Conservation (phyloP, 768 basidiomycete species). For the Mrakia gelida region DNA sequence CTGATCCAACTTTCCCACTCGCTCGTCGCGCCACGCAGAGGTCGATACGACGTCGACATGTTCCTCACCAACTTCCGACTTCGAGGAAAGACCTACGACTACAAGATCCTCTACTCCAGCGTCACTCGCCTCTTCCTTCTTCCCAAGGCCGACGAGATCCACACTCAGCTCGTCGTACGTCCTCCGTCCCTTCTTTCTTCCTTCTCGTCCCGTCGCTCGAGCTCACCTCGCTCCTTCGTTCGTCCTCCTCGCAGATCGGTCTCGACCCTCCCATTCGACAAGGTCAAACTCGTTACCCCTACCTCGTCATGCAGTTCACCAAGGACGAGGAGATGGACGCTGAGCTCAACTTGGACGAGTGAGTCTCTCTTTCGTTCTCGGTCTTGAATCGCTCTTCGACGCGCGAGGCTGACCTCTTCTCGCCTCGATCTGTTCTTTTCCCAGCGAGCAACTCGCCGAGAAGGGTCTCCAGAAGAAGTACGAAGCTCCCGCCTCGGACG, state of each 20-base stretch:
- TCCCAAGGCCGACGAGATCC: slow-evolving; percentile 87
- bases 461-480: slow-evolving; percentile 85
- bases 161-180: slow-evolving; percentile 88
- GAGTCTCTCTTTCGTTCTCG: slow-evolving; percentile 41
- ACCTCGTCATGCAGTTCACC: slow-evolving; percentile 96
- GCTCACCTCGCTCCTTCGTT: not conserved
- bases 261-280: slow-evolving; percentile 91
- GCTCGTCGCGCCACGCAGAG: no score
- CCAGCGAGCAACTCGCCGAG: slow-evolving; percentile 45
- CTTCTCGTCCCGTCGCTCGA: no score
- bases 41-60: slow-evolving; percentile 97
- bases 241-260: slow-evolving; percentile 58
- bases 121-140: slow-evolving; percentile 85
- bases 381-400: not conserved
- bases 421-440: not conserved
- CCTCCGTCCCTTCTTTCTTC: not conserved
- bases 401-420: not conserved
- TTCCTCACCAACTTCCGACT: slow-evolving; percentile 88
- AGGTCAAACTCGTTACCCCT: slow-evolving; percentile 96
- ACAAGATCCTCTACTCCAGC: slow-evolving; percentile 86
- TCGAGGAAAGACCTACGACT: slow-evolving; percentile 98
- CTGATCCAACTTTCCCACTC: no score
- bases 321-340: slow-evolving; percentile 95
- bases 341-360: slow-evolving; percentile 90
- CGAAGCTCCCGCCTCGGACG: slow-evolving; percentile 91